phyloP scores from a whole-genome alignment of 345 rosid genomes.

The Eutrema heterophyllum region DNA sequence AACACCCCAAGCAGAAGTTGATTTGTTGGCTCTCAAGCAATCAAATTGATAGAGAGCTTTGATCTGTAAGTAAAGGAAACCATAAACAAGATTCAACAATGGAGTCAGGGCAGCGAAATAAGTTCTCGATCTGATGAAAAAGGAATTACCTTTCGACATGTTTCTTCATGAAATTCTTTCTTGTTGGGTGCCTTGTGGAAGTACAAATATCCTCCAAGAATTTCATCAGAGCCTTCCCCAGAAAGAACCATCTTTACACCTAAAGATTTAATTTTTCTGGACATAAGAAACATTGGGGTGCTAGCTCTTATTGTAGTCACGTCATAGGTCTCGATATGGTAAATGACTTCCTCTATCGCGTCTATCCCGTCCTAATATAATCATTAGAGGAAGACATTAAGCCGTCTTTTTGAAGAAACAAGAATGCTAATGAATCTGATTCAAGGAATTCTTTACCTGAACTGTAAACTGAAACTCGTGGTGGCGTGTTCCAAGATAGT shows the following conservation, averaged over 20 bases:
- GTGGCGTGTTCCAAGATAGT: conserved; percentile 75
- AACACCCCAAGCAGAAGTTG: conserved; percentile 87
- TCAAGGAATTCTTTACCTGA: conserved; percentile 39
- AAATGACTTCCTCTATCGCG: conserved; percentile 79
- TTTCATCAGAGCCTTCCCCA: conserved; percentile 87
- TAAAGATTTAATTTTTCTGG: conserved; percentile 72
- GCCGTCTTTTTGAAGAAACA: background rate
- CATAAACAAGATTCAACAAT: background rate
- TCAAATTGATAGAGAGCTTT: conserved; percentile 81
- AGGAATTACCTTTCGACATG: conserved; percentile 56
- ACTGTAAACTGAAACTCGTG: conserved; percentile 79
- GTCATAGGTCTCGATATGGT: conserved; percentile 75
- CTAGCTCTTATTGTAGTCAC: conserved; percentile 86
- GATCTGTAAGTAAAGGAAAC: conserved; percentile 37
- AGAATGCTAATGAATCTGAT: background rate
- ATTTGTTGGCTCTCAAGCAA: conserved; percentile 78
- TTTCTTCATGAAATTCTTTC: conserved; percentile 74
- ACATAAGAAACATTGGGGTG: conserved; percentile 91
- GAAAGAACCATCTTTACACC: conserved; percentile 89
- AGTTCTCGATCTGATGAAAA: background rate
- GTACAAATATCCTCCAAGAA: conserved; percentile 78
- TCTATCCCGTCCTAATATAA: conserved; percentile 68
- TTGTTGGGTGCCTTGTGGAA: conserved; percentile 86
- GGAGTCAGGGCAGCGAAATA: background rate
- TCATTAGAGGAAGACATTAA: conserved; percentile 4